phyloP scores from a whole-genome alignment of 2,329 filamentous ascomycete species.

The Bisporella sp. region DNA sequence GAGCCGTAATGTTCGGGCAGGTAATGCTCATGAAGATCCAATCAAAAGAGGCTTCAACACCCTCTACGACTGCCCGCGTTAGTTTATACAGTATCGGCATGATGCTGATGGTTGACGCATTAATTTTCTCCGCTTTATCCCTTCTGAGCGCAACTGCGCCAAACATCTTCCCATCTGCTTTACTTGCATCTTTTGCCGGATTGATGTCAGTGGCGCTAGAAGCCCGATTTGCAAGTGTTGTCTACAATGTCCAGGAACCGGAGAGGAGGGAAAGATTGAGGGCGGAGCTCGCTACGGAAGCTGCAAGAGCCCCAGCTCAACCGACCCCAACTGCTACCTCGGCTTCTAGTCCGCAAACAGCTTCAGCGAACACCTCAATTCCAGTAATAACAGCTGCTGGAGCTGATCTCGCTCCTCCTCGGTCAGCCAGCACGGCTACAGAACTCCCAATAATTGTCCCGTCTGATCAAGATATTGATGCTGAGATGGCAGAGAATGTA shows the following conservation, averaged over 20 bases:
- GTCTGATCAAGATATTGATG: slow-evolving; percentile 56
- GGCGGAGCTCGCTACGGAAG: slow-evolving; percentile 18
- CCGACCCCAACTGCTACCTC: slow-evolving; percentile 17
- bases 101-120: slow-evolving; percentile 57
- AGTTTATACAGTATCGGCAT: slow-evolving; percentile 56
- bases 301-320: slow-evolving; percentile 19
- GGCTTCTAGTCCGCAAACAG: not conserved
- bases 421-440: slow-evolving; percentile 1
- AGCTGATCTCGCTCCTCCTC: slow-evolving; percentile 12
- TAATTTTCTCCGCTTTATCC: slow-evolving; percentile 49
- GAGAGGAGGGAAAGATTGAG: slow-evolving; percentile 37
- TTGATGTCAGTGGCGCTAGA: slow-evolving; percentile 52
- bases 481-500: slow-evolving; percentile 46
- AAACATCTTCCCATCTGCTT: slow-evolving; percentile 48
- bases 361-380: slow-evolving; percentile 7
- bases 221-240: slow-evolving; percentile 50
- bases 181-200: slow-evolving; percentile 44
- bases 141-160: slow-evolving; percentile 47
- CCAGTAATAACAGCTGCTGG: slow-evolving; percentile 22
- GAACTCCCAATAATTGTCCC: slow-evolving; percentile 49
- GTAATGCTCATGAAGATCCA: slow-evolving; percentile 55
- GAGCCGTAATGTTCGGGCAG: slow-evolving; percentile 52
- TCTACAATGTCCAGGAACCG: slow-evolving; percentile 55
- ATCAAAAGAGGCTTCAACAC: slow-evolving; percentile 60
- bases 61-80: slow-evolving; percentile 58